Percentiles rank a stretch among this genome's conserved stretches.
These are phyloP conservation scores for Fusarium sp. DNA, from an alignment of 2,329 filamentous ascomycete genomes.

Conservation along the genomic window DNA sequence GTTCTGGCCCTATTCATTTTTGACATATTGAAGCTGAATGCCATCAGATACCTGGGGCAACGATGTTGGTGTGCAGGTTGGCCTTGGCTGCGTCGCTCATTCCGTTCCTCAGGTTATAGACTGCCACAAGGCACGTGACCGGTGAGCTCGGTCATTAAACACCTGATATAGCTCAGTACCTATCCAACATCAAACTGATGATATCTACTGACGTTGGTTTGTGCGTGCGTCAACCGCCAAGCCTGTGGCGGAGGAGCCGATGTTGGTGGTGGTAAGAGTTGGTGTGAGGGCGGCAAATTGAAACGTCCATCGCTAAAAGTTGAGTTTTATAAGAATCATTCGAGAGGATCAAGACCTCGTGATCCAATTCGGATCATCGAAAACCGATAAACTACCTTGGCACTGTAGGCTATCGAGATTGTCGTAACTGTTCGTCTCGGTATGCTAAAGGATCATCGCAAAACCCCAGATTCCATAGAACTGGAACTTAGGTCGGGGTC, in stretches of 20 bases:
- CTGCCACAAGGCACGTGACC: constrained; percentile 29
- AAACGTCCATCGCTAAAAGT: not conserved
- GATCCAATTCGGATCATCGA: not conserved
- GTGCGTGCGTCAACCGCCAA: constrained; percentile 14
- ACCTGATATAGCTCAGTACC: not conserved
- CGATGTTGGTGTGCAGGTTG: not conserved
- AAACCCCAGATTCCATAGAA: constrained; percentile 29
- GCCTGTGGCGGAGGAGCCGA: constrained; percentile 7
- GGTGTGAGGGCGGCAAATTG: constrained; percentile 27
- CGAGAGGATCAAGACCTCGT: not conserved
- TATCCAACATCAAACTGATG: not conserved
- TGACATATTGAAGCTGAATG: not conserved
- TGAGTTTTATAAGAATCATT: constrained; percentile 3
- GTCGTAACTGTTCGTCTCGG: not conserved
- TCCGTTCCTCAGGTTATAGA: constrained; percentile 8
- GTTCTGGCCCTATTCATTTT: not conserved
- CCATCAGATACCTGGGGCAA: not conserved
- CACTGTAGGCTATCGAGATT: not conserved
- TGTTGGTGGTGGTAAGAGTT: constrained; percentile 7
- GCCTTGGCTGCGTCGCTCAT: constrained; percentile 31
- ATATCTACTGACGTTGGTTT: constrained; percentile 2
- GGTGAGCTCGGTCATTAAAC: not conserved
- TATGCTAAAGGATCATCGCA: not conserved
- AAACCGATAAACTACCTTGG: not conserved
- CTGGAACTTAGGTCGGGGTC: constrained; percentile 17